phyloP scores from a whole-genome alignment of 306 rosid genomes.

The Citrullus colocynthis region DNA sequence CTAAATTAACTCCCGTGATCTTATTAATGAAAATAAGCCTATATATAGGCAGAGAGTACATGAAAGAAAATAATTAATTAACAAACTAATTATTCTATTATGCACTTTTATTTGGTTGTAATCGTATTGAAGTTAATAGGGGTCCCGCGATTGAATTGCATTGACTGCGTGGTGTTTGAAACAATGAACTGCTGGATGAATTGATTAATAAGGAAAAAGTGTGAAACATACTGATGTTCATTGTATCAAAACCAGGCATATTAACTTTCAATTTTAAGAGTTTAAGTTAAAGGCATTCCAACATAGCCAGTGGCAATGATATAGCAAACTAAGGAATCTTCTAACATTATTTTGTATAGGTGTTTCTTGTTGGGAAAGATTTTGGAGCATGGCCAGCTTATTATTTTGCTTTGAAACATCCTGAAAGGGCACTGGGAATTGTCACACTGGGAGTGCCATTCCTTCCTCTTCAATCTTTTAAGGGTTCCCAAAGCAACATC shows the following conservation, averaged over 20 bases:
- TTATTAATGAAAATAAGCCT: too few species aligned
- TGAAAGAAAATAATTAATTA: too few species aligned
- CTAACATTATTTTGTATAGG: slow-evolving; percentile 15
- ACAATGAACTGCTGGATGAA: neutral
- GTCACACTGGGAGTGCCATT: slow-evolving; percentile 53
- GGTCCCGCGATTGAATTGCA: neutral
- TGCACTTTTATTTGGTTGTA: neutral
- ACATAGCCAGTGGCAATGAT: neutral
- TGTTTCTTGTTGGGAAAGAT: slow-evolving; percentile 61
- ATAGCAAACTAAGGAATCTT: neutral
- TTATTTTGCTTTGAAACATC: slow-evolving; percentile 38
- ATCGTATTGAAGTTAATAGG: neutral
- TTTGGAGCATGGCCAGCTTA: slow-evolving; percentile 49
- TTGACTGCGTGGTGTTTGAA: neutral
- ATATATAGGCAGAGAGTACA: too few species aligned
- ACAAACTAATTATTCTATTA: too few species aligned
- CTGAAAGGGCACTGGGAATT: slow-evolving; percentile 59
- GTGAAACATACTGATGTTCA: neutral
- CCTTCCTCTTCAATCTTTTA: slow-evolving; percentile 30
- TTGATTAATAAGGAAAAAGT: neutral
- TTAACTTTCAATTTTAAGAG: neutral
- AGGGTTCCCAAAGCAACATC: slow-evolving; percentile 11
- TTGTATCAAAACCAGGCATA: neutral
- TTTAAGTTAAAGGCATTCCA: neutral
- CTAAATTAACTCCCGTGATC: too few species aligned